These are phyloP conservation scores for Lachancea mirantina DNA, from an alignment of 805 yeast genomes.

Conservation along the genomic window DNA sequence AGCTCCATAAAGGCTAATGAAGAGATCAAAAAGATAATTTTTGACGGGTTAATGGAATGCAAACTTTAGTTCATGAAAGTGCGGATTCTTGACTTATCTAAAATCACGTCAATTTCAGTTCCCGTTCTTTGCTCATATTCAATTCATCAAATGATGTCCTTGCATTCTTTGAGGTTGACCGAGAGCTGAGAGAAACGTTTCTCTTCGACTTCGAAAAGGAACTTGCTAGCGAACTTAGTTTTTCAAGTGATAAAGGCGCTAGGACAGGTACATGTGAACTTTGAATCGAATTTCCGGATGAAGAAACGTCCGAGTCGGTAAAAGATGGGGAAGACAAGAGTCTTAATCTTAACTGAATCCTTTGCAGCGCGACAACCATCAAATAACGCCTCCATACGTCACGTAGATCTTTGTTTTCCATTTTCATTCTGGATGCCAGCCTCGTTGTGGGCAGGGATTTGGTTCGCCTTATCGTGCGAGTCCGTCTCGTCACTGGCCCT, in stretches of 20 bases:
- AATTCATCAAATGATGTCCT: background rate
- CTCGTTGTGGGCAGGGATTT: conserved; percentile 11
- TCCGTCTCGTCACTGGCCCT: background rate
- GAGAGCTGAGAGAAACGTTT: conserved; percentile 6
- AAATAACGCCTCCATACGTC: conserved; percentile 32
- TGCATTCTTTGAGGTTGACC: background rate
- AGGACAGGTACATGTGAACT: background rate
- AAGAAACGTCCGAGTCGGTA: no score
- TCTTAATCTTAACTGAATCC: conserved; percentile 29
- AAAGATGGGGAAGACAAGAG: background rate
- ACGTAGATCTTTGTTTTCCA: conserved; percentile 10
- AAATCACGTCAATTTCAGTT: conserved; percentile 1
- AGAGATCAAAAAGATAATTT: conserved; percentile 10
- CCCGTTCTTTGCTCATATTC: background rate
- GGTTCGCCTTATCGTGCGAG: conserved; percentile 8
- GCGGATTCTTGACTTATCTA: background rate
- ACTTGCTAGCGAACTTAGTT: conserved; percentile 3
- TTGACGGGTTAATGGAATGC: conserved; percentile 11
- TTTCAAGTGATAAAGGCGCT: background rate
- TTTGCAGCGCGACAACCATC: conserved; percentile 25
- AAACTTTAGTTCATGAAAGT: conserved; percentile 9
- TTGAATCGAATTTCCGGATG: background rate
- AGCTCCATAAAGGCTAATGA: conserved; percentile 11
- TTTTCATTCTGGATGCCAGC: conserved; percentile 1
- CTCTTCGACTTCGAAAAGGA: conserved; percentile 12